These are phyloP conservation scores for Ganoderma boninense DNA, from an alignment of 1,284 basidiomycete species.

Conservation along the genomic window DNA sequence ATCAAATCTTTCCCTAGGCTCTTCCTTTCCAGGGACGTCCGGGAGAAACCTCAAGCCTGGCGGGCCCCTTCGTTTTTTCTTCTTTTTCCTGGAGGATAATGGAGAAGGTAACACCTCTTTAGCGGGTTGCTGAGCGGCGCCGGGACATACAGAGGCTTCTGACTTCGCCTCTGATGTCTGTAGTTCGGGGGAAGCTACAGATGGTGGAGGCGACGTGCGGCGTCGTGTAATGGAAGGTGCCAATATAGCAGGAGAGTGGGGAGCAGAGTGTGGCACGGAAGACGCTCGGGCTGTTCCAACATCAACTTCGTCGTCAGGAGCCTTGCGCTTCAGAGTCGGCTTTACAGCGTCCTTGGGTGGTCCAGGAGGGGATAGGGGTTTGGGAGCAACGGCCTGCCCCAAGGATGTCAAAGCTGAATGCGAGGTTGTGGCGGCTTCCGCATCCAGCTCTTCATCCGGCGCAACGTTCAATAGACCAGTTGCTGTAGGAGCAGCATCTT, in stretches of 20 bases:
- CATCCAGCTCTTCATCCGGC: not conserved
- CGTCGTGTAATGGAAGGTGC: slow-evolving; percentile 17
- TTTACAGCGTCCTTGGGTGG: not conserved
- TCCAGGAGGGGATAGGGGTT: not conserved
- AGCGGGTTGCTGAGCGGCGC: not conserved
- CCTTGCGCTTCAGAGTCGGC: slow-evolving; percentile 13
- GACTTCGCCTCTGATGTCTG: not conserved
- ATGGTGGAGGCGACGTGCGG: not conserved
- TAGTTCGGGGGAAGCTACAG: not conserved
- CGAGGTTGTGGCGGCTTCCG: not conserved
- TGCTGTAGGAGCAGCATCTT: not conserved
- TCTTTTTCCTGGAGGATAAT: slow-evolving; percentile 12
- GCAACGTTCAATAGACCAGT: not conserved
- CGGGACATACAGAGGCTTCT: not conserved
- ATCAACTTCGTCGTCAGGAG: slow-evolving; percentile 2
- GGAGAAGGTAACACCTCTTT: slow-evolving; percentile 22
- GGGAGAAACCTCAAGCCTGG: slow-evolving; percentile 27
- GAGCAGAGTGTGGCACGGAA: not conserved
- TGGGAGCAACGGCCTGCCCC: not conserved
- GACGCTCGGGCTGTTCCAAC: too few species aligned
- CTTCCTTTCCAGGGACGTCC: not conserved
- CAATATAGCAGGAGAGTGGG: slow-evolving; percentile 10
- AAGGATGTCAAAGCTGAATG: slow-evolving; percentile 1
- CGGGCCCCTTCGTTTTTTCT: slow-evolving; percentile 23
- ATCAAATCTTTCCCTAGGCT: not conserved